Evolutionary conservation across 495 filamentous ascomycete genomes (phyloP).

Genomic region (Annulohypoxylon nitens): DNA sequence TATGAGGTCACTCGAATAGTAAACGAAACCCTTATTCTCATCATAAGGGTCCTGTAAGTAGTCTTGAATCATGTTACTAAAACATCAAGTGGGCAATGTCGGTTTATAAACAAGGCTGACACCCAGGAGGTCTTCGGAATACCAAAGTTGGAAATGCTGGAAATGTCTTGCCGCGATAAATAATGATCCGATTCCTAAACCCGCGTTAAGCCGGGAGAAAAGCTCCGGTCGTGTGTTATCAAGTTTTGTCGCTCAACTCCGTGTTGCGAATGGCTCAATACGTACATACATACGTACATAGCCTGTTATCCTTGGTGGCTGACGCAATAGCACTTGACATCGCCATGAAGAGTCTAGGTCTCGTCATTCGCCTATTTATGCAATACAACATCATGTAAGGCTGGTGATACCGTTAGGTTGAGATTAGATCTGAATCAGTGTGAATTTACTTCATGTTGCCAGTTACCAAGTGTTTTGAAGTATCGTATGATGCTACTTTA

Average conservation of each 20-base stretch:
- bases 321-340: conserved; percentile 36
- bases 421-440: conserved; percentile 5
- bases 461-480: neutral
- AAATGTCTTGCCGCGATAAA: conserved; percentile 8
- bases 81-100: neutral
- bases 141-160: conserved; percentile 3
- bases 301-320: conserved; percentile 30
- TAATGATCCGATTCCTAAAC: neutral
- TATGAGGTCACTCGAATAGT: conserved; percentile 24
- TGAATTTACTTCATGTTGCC: neutral
- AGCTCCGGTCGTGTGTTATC: conserved; percentile 19
- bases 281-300: conserved; percentile 11
- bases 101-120: neutral
- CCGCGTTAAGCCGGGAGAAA: conserved; percentile 21
- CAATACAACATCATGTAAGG: conserved; percentile 43
- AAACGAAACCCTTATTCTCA: conserved; percentile 15
- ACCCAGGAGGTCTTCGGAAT: neutral
- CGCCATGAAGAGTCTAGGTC: conserved; percentile 23
- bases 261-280: conserved; percentile 26
- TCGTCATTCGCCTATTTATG: conserved; percentile 35
- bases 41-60: conserved; percentile 17
- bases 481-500: conserved; percentile 4
- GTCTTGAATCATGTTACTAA: neutral
- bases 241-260: conserved; percentile 40
- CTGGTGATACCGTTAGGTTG: conserved; percentile 21